Evolutionary conservation across 192 early-diverging fungal genomes (phyloP).

Genomic region (Pilaira anomala): DNA sequence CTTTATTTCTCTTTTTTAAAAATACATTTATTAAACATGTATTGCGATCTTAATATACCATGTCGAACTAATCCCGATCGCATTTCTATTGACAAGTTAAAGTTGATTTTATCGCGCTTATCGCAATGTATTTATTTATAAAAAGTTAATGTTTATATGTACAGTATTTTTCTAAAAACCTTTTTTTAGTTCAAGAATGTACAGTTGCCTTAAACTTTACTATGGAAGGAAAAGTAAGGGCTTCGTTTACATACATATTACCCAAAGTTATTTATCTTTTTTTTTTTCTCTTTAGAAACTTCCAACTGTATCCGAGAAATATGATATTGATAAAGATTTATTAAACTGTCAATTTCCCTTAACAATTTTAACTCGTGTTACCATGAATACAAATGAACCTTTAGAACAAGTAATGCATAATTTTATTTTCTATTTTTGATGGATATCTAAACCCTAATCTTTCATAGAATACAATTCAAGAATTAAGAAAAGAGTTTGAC

Average conservation of each 20-base stretch:
- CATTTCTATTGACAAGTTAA: neutral
- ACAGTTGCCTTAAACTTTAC: slow-evolving; percentile 2
- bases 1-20: no score
- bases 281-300: neutral
- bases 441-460: neutral
- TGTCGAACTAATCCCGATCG: slow-evolving; percentile 6
- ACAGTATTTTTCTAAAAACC: neutral
- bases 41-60: slow-evolving; percentile 7
- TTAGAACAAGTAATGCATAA: neutral
- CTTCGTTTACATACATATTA: neutral
- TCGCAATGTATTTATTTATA: neutral
- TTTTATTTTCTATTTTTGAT: neutral
- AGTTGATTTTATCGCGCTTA: slow-evolving; percentile 4
- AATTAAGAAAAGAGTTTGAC: neutral
- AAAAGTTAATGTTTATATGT: neutral
- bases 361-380: slow-evolving; percentile 2
- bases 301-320: neutral
- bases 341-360: neutral
- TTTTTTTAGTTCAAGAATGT: slow-evolving; percentile 1
- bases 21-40: slow-evolving; percentile 5
- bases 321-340: neutral
- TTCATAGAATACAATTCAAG: no score
- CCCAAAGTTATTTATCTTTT: neutral
- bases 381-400: neutral
- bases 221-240: neutral